Conservation (phyloP, 202 grass and related monocot species). For the Miscanthus sacchariflorus region DNA sequence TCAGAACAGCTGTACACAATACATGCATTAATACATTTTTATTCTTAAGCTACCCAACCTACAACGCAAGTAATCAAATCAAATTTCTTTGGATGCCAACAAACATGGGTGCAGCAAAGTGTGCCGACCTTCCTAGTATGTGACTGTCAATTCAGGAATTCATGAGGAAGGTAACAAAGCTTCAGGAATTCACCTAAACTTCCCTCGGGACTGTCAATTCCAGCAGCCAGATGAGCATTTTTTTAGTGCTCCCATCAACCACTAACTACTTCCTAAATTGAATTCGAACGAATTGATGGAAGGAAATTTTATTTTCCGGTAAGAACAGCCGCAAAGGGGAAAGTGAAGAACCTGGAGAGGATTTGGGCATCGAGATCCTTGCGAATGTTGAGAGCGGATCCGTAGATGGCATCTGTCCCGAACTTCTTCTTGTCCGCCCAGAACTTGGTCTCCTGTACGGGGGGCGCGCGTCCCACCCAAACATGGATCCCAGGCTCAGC, state of each 20-base stretch:
- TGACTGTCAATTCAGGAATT: background rate
- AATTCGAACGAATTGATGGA: background rate
- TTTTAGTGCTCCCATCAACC: background rate
- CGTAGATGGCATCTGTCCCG: slow-evolving; percentile 61
- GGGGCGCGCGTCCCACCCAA: background rate
- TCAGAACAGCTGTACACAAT: too few relatives aligned
- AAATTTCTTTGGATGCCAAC: too few relatives aligned
- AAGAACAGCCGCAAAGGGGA: too few relatives aligned
- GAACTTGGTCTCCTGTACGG: slow-evolving; percentile 68
- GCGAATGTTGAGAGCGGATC: slow-evolving; percentile 89
- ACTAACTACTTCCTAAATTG: background rate
- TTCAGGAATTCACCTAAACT: slow-evolving; percentile 12
- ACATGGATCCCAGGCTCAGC: background rate
- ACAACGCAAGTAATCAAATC: too few relatives aligned
- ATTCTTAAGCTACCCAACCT: too few relatives aligned
- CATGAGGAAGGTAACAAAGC: background rate
- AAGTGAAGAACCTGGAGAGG: slow-evolving; percentile 61
- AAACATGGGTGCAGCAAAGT: background rate
- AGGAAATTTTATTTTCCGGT: too few relatives aligned
- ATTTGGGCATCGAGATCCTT: slow-evolving; percentile 85
- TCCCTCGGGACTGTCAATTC: background rate
- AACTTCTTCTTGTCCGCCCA: slow-evolving; percentile 84
- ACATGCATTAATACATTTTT: too few relatives aligned
- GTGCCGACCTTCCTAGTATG: too few relatives aligned
- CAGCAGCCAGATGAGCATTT: background rate